Percentiles rank a stretch among this genome's conserved stretches.
Evolutionary conservation across 345 rosid genomes (phyloP).

Genomic region (Eucalyptus microcorys): DNA sequence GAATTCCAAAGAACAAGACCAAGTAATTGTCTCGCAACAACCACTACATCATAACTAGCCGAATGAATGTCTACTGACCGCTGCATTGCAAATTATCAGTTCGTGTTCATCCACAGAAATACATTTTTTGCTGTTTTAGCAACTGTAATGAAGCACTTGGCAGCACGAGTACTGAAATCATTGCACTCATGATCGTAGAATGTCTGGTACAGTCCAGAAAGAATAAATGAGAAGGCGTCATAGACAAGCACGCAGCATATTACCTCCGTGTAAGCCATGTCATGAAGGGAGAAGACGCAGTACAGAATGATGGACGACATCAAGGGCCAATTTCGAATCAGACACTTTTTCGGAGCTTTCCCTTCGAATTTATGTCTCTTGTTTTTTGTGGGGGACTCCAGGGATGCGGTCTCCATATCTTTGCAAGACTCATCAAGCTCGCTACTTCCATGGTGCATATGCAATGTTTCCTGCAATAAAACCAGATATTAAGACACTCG

Average conservation of each 20-base stretch:
- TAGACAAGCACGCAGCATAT: background rate
- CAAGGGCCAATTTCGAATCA: conserved; percentile 79
- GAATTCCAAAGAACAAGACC: background rate
- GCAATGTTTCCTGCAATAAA: conserved; percentile 58
- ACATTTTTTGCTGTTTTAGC: background rate
- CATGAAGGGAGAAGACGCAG: conserved; percentile 75
- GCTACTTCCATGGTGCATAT: conserved; percentile 27
- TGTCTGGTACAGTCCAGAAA: background rate
- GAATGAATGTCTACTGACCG: background rate
- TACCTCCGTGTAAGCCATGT: conserved; percentile 97
- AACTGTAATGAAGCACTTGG: background rate
- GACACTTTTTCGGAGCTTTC: conserved; percentile 17
- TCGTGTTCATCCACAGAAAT: background rate
- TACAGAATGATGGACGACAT: conserved; percentile 69
- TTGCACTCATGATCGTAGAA: background rate
- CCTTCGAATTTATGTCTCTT: conserved; percentile 1
- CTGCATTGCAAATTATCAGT: background rate
- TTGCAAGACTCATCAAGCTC: conserved; percentile 18
- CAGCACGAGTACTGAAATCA: background rate
- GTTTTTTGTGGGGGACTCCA: background rate
- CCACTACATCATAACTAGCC: background rate
- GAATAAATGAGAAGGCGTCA: background rate
- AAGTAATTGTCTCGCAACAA: background rate
- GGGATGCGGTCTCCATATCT: conserved; percentile 12
- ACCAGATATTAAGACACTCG: background rate